Evolutionary conservation across 2,329 filamentous ascomycete species (phyloP), one percentile per base, ranked within the genome.

Genomic region (Simplicillium aogashimaense): DNA sequence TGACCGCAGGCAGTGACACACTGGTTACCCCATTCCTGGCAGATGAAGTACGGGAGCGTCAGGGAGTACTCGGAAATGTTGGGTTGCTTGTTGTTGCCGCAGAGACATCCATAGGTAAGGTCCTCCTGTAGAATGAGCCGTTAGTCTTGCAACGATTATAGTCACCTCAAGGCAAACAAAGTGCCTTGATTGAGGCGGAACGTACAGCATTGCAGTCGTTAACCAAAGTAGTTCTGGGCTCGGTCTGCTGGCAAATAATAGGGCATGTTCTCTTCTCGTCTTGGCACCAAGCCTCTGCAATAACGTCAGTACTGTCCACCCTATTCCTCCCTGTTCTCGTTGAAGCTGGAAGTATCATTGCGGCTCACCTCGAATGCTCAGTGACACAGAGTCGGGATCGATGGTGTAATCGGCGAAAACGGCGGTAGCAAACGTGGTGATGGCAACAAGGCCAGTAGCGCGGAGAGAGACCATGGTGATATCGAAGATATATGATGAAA

Each of bases 11-110:
- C 60, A 2, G 48, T 54, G 11, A 83, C 78, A 57, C 83, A 87
- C 61, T 86, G 75, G 57, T 66, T 77, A 51, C 76, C 81, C 71
- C 74, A 86, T 61, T 83, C 71, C 36, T 70, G 71, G 72, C 85
- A 92, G 51, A 79, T 71, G 64, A 80, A 86, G 72, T 78, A 90
- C 29, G 86, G 85, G 18, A 92, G 68, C 2, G 85, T 89, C 50
- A 86, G 71, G 15, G 80, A 81, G 72, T 83, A 92, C 61, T 89
- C 73, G 53, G 81, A 77, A 37, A 86, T 63, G 63, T 89, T 88
- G 49, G 85, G 85, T 39, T 72, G 63, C 45, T 71, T 57, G 56
- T 76, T 74, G 55, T 83, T 70, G 46, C 71, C 69, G 66, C 85
- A 92, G 50, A 86, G 67, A 59, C 85, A 92, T 47, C 70, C 67